Evolutionary conservation across 2,329 filamentous ascomycete species (phyloP).

Genomic region (Penicillium carneum): DNA sequence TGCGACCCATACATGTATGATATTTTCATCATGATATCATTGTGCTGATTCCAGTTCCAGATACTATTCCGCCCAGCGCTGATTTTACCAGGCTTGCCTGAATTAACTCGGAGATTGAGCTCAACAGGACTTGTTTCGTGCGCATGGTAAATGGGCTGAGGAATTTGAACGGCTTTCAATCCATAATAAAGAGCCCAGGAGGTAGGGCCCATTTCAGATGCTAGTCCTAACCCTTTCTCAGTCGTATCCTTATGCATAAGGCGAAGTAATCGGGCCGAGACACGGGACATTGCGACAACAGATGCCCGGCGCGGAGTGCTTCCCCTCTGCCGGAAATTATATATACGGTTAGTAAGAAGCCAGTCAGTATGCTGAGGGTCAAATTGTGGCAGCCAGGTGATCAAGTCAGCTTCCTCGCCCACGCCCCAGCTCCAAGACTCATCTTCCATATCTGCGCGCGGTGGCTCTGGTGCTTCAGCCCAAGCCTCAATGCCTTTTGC

Average conservation of each 20-base stretch:
- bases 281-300: constrained; percentile 22
- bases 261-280: constrained; percentile 8
- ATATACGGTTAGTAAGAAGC: constrained; percentile 19
- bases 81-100: constrained; percentile 11
- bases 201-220: constrained; percentile 23
- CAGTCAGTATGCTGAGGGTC: constrained; percentile 18
- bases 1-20: constrained; percentile 20
- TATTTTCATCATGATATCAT: constrained; percentile 18
- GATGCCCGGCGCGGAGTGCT: constrained; percentile 15
- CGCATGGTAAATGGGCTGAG: constrained; percentile 21
- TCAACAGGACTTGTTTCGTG: constrained; percentile 7
- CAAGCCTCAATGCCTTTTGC: constrained; percentile 8
- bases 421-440: constrained; percentile 14
- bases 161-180: constrained; percentile 24
- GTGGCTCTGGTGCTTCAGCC: neutral
- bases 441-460: neutral
- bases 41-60: constrained; percentile 14
- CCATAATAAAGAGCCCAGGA: constrained; percentile 24
- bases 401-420: constrained; percentile 25
- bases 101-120: constrained; percentile 16
- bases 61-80: constrained; percentile 19
- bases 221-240: constrained; percentile 8
- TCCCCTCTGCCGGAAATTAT: constrained; percentile 13
- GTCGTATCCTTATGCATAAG: constrained; percentile 16
- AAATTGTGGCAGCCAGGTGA: constrained; percentile 25